A percentile compares a stretch with the other conserved stretches of the same genome.
Evolutionary conservation across 73 alveolate species (phyloP).

Genomic region (Stentor coeruleus): DNA sequence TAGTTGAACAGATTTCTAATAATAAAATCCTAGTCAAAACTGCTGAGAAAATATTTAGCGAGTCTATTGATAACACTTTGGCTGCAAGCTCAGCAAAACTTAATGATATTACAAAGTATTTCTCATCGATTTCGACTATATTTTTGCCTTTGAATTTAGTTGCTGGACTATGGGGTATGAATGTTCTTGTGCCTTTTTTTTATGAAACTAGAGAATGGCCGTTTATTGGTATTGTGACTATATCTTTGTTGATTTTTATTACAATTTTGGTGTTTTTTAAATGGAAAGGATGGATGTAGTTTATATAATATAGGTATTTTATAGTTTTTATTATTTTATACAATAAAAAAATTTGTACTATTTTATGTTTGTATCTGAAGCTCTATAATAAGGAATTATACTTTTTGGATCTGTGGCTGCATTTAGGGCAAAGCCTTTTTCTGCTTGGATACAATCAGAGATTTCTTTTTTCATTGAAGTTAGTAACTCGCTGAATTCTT

Average conservation of each 20-base stretch:
- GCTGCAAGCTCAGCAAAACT: conserved; percentile 10
- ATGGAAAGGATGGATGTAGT: background rate
- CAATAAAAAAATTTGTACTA: no score
- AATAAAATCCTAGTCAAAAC: background rate
- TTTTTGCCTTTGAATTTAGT: background rate
- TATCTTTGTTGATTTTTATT: background rate
- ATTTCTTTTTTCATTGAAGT: background rate
- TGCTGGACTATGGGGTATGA: conserved; percentile 27
- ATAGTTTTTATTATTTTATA: no score
- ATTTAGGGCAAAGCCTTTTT: background rate
- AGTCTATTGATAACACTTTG: conserved; percentile 6
- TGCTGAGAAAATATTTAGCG: background rate
- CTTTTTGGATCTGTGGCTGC: background rate
- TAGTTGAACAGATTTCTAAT: background rate
- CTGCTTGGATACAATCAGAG: background rate
- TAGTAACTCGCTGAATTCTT: background rate
- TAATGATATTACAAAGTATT: background rate
- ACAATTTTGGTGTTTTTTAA: background rate
- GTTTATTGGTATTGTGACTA: background rate
- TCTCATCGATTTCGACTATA: conserved; percentile 20
- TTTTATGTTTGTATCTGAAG: no score
- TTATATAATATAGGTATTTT: background rate
- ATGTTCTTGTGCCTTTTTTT: conserved; percentile 11
- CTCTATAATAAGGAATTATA: background rate
- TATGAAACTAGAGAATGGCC: background rate